phyloP scores from a whole-genome alignment of 1,284 basidiomycete species.

The Cryptococcus sp. region DNA sequence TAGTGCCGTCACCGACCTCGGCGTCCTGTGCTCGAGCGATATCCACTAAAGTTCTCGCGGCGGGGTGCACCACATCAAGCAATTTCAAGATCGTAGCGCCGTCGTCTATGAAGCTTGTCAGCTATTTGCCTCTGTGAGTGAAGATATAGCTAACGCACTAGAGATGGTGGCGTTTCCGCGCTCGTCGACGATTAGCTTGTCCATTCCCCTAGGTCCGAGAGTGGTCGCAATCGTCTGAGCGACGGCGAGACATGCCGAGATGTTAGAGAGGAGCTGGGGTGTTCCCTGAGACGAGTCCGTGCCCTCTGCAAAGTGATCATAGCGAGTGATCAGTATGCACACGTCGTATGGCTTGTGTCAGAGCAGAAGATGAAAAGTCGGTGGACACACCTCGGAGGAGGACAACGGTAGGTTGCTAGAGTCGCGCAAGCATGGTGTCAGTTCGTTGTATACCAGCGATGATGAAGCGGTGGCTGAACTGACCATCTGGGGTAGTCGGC shows the following conservation, averaged over 20 bases:
- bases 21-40: conserved; percentile 98
- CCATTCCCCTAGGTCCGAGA: conserved; percentile 98
- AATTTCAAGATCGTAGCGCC: conserved; percentile 97
- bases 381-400: conserved; percentile 65
- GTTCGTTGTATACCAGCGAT: no score
- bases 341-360: not conserved
- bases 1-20: conserved; percentile 98
- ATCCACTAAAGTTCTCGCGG: conserved; percentile 93
- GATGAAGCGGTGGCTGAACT: conserved; percentile 2
- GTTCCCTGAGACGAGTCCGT: conserved; percentile 97
- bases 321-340: not conserved
- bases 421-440: no score
- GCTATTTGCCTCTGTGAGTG: not conserved
- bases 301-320: conserved; percentile 63
- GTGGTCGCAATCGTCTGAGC: conserved; percentile 88
- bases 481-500: conserved; percentile 52
- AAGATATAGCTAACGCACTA: conserved; percentile 50
- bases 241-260: conserved; percentile 90
- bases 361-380: not conserved
- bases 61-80: conserved; percentile 96
- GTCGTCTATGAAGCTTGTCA: conserved; percentile 62
- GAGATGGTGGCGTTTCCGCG: conserved; percentile 96
- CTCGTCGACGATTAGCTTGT: conserved; percentile 88
- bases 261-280: conserved; percentile 91
- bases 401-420: conserved; percentile 89